Evolutionary conservation across 2,329 filamentous ascomycete species (phyloP), one percentile per base, ranked within the genome.

Genomic region (Colletotrichum lini): DNA sequence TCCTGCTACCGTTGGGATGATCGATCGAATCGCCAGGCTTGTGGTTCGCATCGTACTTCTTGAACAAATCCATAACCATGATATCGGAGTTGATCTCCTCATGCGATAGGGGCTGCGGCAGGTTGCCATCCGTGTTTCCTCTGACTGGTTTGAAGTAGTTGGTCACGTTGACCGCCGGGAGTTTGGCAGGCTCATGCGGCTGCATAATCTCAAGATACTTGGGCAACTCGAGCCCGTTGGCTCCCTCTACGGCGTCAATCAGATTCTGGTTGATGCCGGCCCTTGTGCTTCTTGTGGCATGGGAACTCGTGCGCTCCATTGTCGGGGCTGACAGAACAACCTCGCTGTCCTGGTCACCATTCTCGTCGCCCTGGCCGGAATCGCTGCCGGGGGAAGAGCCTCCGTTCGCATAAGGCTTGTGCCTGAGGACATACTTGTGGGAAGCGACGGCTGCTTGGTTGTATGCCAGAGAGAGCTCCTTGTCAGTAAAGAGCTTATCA

Each of bases 401-500:
- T 61, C 88, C 89, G 73, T 88, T 86, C 35, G 82, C 79, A 67
- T 85, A 83, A 44, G 83, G 78, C 60, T 87, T 87, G 77, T 90
- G 89, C 45, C 88, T 87, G 63, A 91, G 80, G 67, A 92, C 85
- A 76, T 90, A 88, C 72, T 89, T 88, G 78, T 91, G 88, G 10
- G 91, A 87, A 2, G 90, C 90, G 23, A 91, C 76, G 40, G 90
- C 90, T 6, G 91, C 88, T 5, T 84, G 82, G 72, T 91, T 92
- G 78, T 92, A 92, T 38, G 89, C 89, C 83, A 92, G 86, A 5
- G 88, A 86, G 40, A 93, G 84, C 80, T 93, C 91, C 80, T 91
- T 92, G 75, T 93, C 91, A 0, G 90, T 92, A 61, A 93, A 93
- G 47, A 93, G 86, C 82, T 92, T 92, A 75, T 92, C 90, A 70